phyloP scores from a whole-genome alignment of 495 filamentous ascomycete genomes.

The Lophium mytilinum region DNA sequence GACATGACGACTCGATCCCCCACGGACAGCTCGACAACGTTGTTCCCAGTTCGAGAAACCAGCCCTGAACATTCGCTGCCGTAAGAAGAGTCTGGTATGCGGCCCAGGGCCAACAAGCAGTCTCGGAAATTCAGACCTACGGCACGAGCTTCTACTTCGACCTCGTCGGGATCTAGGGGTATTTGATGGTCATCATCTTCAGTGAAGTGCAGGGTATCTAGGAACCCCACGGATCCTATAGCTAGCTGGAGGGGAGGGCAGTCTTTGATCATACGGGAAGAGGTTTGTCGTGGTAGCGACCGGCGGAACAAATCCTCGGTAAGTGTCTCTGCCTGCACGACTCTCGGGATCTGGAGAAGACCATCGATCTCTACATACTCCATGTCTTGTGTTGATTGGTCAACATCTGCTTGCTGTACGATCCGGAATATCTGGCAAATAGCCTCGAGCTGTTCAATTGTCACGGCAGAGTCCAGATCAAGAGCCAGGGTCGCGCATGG shows the following conservation, averaged over 20 bases:
- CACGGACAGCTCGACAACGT: not conserved
- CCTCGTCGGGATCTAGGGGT: slow-evolving; percentile 4
- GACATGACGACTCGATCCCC: slow-evolving; percentile 40
- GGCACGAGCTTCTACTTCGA: not conserved
- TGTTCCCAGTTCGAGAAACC: not conserved
- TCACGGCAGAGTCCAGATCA: not conserved
- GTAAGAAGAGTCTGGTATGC: slow-evolving; percentile 1
- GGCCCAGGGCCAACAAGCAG: slow-evolving; percentile 2
- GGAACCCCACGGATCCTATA: slow-evolving; percentile 1
- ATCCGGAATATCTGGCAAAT: not conserved
- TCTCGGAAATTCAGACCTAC: not conserved
- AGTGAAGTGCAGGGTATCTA: slow-evolving; percentile 1
- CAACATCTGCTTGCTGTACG: not conserved
- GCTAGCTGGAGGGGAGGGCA: slow-evolving; percentile 1
- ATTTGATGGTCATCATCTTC: not conserved
- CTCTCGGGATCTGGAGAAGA: slow-evolving; percentile 1
- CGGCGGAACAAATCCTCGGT: not conserved
- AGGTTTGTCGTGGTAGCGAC: not conserved
- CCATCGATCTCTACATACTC: slow-evolving; percentile 6
- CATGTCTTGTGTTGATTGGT: slow-evolving; percentile 1
- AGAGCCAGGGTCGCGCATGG: not conserved
- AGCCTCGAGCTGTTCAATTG: not conserved
- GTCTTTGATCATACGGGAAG: not conserved
- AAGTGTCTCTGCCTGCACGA: not conserved
- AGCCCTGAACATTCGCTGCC: slow-evolving; percentile 1